Conservation (phyloP, 495 filamentous ascomycete genomes). For the Usnea hakonensis region DNA sequence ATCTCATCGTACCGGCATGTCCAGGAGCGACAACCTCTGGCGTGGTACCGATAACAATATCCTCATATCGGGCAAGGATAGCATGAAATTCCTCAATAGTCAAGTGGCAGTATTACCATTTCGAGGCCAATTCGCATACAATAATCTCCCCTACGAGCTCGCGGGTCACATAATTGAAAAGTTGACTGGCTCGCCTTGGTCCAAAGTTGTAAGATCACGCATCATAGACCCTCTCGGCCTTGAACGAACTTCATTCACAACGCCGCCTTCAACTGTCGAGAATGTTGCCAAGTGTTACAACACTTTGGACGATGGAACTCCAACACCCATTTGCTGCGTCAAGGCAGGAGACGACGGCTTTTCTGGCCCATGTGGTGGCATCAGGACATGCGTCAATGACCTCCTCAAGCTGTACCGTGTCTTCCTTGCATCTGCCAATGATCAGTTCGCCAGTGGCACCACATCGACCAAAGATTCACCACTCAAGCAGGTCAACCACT, state of each 20-base stretch:
- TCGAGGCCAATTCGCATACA: slow-evolving; percentile 24
- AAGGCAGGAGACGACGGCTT: slow-evolving; percentile 8
- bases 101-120: neutral
- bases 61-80: slow-evolving; percentile 3
- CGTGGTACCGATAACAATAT: neutral
- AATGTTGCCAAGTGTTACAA: slow-evolving; percentile 21
- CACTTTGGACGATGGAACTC: slow-evolving; percentile 6
- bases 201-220: slow-evolving; percentile 8
- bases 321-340: slow-evolving; percentile 1
- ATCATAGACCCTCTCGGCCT: slow-evolving; percentile 20
- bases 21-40: slow-evolving; percentile 2
- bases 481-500: slow-evolving; percentile 11
- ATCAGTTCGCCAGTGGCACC: slow-evolving; percentile 7
- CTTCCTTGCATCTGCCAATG: slow-evolving; percentile 4
- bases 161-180: slow-evolving; percentile 24
- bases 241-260: slow-evolving; percentile 19
- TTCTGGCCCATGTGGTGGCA: slow-evolving; percentile 12
- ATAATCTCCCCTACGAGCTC: slow-evolving; percentile 24
- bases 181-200: slow-evolving; percentile 12
- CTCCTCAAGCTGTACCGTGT: slow-evolving; percentile 14
- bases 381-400: slow-evolving; percentile 17
- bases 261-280: slow-evolving; percentile 14
- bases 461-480: slow-evolving; percentile 1
- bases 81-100: slow-evolving; percentile 13
- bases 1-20: slow-evolving; percentile 15